Percentiles rank a stretch among this genome's conserved stretches.
These are phyloP conservation scores for Aphanomyces cochlioides DNA, from an alignment of 352 stramenopile species.

Conservation along the genomic window DNA sequence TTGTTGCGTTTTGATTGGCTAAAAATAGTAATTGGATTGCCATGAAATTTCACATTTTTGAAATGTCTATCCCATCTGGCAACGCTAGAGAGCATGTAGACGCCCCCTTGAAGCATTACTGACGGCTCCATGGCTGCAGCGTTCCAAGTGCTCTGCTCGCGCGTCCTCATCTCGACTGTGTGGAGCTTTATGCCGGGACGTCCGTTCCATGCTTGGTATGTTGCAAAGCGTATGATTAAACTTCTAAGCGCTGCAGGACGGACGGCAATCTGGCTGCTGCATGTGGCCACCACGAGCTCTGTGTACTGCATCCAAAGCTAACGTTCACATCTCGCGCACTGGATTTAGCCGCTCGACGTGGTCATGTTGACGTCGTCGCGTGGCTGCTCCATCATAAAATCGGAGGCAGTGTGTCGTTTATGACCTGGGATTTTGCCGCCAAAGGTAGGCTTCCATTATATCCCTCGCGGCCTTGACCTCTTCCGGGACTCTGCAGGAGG, in stretches of 20 bases:
- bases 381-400: not conserved
- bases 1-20: too few species aligned
- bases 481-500: not conserved
- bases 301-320: not conserved
- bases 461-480: not conserved
- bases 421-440: conserved; percentile 11
- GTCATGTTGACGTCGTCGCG: not conserved
- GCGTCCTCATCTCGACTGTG: not conserved
- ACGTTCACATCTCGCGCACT: conserved; percentile 2
- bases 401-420: not conserved
- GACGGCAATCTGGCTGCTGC: not conserved
- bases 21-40: too few species aligned
- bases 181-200: not conserved
- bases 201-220: conserved; percentile 6
- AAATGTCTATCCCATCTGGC: too few species aligned
- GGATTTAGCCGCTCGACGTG: not conserved
- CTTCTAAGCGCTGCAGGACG: not conserved
- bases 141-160: conserved; percentile 1
- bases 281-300: not conserved
- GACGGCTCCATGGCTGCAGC: not conserved
- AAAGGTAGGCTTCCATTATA: not conserved
- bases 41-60: too few species aligned
- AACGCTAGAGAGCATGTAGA: too few species aligned
- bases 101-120: not conserved
- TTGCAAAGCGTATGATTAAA: not conserved